Percentiles rank a stretch among this genome's conserved stretches.
Conservation (phyloP, 495 filamentous ascomycete species). For the Penicillium goetzii region DNA sequence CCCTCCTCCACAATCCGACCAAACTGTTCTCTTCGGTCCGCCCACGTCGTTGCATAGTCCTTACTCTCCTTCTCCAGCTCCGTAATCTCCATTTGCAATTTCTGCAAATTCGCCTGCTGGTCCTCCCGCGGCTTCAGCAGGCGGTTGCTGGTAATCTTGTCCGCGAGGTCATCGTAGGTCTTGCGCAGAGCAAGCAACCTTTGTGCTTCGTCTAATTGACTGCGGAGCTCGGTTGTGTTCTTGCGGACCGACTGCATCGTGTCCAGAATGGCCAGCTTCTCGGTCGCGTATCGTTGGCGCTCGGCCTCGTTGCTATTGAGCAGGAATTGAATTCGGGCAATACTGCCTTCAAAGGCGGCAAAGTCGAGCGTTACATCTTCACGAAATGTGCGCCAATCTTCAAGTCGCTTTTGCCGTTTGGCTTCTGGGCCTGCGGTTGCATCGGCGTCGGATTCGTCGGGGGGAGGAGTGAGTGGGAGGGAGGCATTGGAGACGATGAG, state of each 20-base stretch:
- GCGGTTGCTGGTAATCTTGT: conserved; percentile 83
- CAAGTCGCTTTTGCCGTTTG: conserved; percentile 51
- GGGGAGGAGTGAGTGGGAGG: conserved; percentile 70
- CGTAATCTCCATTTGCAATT: conserved; percentile 83
- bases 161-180: conserved; percentile 80
- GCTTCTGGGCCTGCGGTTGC: conserved; percentile 35
- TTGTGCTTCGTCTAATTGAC: conserved; percentile 75
- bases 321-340: conserved; percentile 87
- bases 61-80: conserved; percentile 84
- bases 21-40: conserved; percentile 85
- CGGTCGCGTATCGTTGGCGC: conserved; percentile 80
- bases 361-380: conserved; percentile 91
- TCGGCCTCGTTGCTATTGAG: conserved; percentile 81
- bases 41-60: conserved; percentile 82
- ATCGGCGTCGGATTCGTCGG: conserved; percentile 60
- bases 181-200: conserved; percentile 76
- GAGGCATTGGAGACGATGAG: conserved; percentile 56
- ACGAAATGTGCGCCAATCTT: conserved; percentile 63
- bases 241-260: conserved; percentile 77
- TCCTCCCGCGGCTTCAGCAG: conserved; percentile 81
- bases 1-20: conserved; percentile 89
- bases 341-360: conserved; percentile 82
- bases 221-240: conserved; percentile 70
- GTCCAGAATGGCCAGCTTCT: conserved; percentile 74
- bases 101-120: conserved; percentile 74